A percentile compares a stretch with the other conserved stretches of the same genome.
Conservation (phyloP, 2,329 filamentous ascomycete genomes). For the Podosphaera fusca region DNA sequence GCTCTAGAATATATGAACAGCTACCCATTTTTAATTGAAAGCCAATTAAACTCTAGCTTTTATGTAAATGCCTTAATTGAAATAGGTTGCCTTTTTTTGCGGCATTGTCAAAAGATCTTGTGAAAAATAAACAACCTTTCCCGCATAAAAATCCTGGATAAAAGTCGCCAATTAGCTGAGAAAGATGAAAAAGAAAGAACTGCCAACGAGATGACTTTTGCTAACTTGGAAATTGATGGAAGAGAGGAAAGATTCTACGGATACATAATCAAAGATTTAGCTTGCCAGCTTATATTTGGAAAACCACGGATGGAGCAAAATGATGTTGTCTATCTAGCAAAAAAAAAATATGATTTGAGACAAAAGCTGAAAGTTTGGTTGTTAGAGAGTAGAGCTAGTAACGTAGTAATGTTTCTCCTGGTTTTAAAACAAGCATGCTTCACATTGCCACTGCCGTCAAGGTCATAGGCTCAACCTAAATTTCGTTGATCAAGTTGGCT, state of each 20-base stretch:
- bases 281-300: too few species aligned
- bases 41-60: neutral
- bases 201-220: neutral
- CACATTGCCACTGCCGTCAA: too few species aligned
- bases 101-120: neutral
- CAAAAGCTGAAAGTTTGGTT: too few species aligned
- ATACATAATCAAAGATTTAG: too few species aligned
- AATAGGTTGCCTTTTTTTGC: neutral
- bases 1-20: neutral
- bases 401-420: too few species aligned
- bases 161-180: neutral
- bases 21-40: conserved; percentile 1
- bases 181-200: neutral
- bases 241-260: neutral
- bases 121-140: neutral
- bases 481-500: too few species aligned
- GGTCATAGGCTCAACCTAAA: too few species aligned
- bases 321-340: too few species aligned
- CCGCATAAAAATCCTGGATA: neutral
- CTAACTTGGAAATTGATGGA: neutral
- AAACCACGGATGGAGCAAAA: too few species aligned
- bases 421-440: too few species aligned
- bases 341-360: too few species aligned
- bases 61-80: neutral
- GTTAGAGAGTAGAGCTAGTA: too few species aligned